Evolutionary conservation across 495 filamentous ascomycete genomes (phyloP).

Genomic region (Penicillium antarcticum): DNA sequence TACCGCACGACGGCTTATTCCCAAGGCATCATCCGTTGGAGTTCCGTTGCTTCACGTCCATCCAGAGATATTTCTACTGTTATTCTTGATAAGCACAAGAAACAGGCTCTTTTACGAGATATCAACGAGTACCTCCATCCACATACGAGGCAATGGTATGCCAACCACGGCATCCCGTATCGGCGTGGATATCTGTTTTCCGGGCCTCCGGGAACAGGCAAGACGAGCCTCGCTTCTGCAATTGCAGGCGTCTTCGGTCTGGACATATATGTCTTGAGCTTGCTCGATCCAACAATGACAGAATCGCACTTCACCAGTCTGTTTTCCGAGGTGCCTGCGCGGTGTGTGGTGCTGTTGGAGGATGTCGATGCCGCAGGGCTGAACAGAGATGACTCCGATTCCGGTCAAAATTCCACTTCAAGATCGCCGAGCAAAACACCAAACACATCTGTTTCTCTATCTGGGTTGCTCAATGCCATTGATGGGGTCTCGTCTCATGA

Average conservation of each 20-base stretch:
- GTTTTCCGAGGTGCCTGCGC: slow-evolving; percentile 56
- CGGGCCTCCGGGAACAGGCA: slow-evolving; percentile 69
- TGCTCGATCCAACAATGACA: slow-evolving; percentile 51
- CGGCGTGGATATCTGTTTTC: slow-evolving; percentile 62
- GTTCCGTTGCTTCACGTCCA: slow-evolving; percentile 38
- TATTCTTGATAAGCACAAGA: slow-evolving; percentile 65
- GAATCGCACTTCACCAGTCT: slow-evolving; percentile 44
- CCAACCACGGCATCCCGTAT: slow-evolving; percentile 65
- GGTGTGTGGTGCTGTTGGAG: slow-evolving; percentile 64
- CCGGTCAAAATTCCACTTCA: slow-evolving; percentile 11
- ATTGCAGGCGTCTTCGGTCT: slow-evolving; percentile 63
- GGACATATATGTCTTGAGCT: slow-evolving; percentile 60
- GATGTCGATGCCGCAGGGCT: slow-evolving; percentile 55
- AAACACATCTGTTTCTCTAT: slow-evolving; percentile 58
- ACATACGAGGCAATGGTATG: slow-evolving; percentile 32
- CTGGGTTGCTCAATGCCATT: slow-evolving; percentile 75
- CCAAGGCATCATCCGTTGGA: slow-evolving; percentile 14
- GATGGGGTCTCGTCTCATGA: slow-evolving; percentile 81
- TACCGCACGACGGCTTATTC: not conserved
- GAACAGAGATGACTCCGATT: slow-evolving; percentile 10
- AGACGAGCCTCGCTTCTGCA: slow-evolving; percentile 60
- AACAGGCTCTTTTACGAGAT: slow-evolving; percentile 56
- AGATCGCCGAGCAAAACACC: slow-evolving; percentile 6
- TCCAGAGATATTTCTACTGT: slow-evolving; percentile 73
- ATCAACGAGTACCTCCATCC: slow-evolving; percentile 27